Percentiles rank a stretch among this genome's conserved stretches.
These are phyloP conservation scores for Clathrospora elynae DNA, from an alignment of 2,329 filamentous ascomycete species.

Conservation along the genomic window DNA sequence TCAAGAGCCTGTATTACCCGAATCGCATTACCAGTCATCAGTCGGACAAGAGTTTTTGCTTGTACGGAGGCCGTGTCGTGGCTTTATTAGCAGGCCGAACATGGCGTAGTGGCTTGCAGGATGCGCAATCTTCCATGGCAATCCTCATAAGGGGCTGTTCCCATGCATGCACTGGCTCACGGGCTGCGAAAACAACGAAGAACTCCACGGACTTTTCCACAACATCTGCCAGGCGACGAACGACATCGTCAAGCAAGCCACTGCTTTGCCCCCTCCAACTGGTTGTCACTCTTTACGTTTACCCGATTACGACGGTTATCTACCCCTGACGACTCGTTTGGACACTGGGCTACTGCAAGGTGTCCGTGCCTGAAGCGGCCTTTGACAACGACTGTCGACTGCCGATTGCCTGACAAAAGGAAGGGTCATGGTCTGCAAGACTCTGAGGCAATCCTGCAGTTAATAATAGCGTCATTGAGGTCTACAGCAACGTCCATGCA, in stretches of 20 bases:
- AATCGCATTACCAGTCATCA: constrained; percentile 30
- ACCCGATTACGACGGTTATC: constrained; percentile 15
- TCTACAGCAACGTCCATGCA: constrained; percentile 17
- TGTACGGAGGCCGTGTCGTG: constrained; percentile 27
- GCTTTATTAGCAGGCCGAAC: constrained; percentile 36
- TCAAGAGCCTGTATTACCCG: constrained; percentile 31
- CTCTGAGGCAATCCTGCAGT: constrained; percentile 14
- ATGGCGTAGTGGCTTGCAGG: constrained; percentile 34
- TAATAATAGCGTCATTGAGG: constrained; percentile 23
- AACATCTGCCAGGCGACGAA: constrained; percentile 27
- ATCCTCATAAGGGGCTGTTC: constrained; percentile 37
- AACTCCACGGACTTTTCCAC: constrained; percentile 17
- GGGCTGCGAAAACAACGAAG: constrained; percentile 22
- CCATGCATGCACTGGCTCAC: constrained; percentile 24
- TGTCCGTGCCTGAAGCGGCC: constrained; percentile 10
- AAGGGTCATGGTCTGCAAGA: constrained; percentile 31
- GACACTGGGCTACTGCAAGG: constrained; percentile 26
- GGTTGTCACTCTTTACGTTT: constrained; percentile 31
- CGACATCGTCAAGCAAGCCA: constrained; percentile 24
- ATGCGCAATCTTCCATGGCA: constrained; percentile 30
- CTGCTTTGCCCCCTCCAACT: constrained; percentile 28
- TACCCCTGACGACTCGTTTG: constrained; percentile 12
- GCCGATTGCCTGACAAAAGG: background rate
- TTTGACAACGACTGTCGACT: background rate
- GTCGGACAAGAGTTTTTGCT: constrained; percentile 24